A percentile compares a stretch with the other conserved stretches of the same genome.
These are phyloP conservation scores for Acer saccharum DNA, from an alignment of 345 rosid genomes.

Conservation along the genomic window DNA sequence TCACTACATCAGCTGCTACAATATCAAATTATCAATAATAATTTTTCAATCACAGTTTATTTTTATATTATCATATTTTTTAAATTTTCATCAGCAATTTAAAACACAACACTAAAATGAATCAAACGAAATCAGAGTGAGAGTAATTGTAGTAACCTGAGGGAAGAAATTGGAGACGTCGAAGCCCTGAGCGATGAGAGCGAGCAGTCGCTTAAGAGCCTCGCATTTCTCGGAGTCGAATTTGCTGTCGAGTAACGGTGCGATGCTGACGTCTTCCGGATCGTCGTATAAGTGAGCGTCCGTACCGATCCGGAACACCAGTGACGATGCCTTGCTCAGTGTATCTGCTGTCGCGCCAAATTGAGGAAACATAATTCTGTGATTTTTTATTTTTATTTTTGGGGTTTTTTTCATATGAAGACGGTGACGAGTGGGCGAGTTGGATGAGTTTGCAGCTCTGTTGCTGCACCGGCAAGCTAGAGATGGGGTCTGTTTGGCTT, in stretches of 20 bases:
- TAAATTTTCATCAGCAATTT: neutral
- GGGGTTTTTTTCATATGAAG: too few relatives aligned
- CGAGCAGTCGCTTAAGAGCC: slow-evolving; percentile 95
- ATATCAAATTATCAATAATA: neutral
- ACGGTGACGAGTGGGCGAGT: too few relatives aligned
- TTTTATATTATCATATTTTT: neutral
- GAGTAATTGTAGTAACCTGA: slow-evolving; percentile 49
- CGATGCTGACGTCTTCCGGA: slow-evolving; percentile 89
- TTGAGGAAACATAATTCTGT: slow-evolving; percentile 54
- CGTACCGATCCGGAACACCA: slow-evolving; percentile 84
- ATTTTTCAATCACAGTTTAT: neutral
- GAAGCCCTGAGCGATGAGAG: slow-evolving; percentile 89
- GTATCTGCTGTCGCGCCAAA: slow-evolving; percentile 84
- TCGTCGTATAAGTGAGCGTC: slow-evolving; percentile 98
- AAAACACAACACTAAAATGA: neutral
- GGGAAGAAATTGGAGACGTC: slow-evolving; percentile 98
- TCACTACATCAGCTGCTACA: too few relatives aligned
- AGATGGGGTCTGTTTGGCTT: neutral
- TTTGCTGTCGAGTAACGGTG: slow-evolving; percentile 83
- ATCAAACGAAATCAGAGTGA: slow-evolving; percentile 8
- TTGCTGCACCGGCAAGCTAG: neutral
- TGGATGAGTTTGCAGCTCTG: neutral
- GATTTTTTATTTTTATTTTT: too few relatives aligned
- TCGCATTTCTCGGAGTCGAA: slow-evolving; percentile 95
- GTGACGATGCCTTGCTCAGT: slow-evolving; percentile 88